Evolutionary conservation across 352 stramenopile genomes (phyloP).

Genomic region (Globisporangium perplexum): DNA sequence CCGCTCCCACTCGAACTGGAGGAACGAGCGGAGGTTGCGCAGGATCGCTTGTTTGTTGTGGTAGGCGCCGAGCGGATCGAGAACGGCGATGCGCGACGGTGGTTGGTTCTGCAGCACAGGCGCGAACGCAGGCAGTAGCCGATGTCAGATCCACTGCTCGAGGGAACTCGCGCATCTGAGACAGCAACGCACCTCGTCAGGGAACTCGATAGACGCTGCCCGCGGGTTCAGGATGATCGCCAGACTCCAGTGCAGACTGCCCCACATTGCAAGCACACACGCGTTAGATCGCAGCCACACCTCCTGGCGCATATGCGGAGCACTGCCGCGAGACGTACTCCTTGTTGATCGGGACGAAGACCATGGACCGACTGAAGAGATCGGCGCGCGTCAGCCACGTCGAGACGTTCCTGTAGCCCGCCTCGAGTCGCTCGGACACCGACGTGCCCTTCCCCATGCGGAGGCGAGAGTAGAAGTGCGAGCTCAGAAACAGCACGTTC

Average conservation of each 20-base stretch:
- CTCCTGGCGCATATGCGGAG: background rate
- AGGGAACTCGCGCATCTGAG: background rate
- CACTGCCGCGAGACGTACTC: slow-evolving; percentile 34
- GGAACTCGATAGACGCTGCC: slow-evolving; percentile 25
- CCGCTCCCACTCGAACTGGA: slow-evolving; percentile 48
- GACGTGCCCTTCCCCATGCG: slow-evolving; percentile 34
- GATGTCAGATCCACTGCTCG: background rate
- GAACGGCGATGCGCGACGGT: slow-evolving; percentile 49
- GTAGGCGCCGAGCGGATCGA: slow-evolving; percentile 70
- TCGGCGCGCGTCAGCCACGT: slow-evolving; percentile 62
- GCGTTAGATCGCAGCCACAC: background rate
- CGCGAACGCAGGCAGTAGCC: background rate
- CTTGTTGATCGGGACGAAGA: slow-evolving; percentile 88
- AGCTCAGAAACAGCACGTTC: slow-evolving; percentile 73
- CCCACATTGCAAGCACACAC: background rate
- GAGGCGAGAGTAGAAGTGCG: slow-evolving; percentile 72
- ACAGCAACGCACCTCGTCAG: slow-evolving; percentile 21
- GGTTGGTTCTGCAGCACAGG: slow-evolving; percentile 20
- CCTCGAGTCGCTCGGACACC: slow-evolving; percentile 28
- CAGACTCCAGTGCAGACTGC: slow-evolving; percentile 79
- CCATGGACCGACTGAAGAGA: slow-evolving; percentile 65
- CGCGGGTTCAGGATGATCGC: slow-evolving; percentile 70
- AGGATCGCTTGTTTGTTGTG: slow-evolving; percentile 54
- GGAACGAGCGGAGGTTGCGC: slow-evolving; percentile 55
- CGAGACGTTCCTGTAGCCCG: slow-evolving; percentile 72